Evolutionary conservation across 2,329 filamentous ascomycete genomes (phyloP).

Genomic region (Xylariaceae sp.): DNA sequence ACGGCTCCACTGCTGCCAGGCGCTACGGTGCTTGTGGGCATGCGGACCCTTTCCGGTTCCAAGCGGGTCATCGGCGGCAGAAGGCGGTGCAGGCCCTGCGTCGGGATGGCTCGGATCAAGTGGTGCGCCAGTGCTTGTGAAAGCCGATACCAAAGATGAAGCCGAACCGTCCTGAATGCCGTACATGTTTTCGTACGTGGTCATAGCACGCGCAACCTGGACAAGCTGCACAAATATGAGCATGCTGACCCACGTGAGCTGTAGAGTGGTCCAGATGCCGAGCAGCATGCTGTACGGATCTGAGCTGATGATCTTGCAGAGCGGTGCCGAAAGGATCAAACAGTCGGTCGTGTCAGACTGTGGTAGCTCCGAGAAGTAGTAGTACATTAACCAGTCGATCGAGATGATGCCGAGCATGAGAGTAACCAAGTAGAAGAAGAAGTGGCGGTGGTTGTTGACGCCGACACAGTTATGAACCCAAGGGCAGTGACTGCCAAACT

Average conservation of each 20-base stretch:
- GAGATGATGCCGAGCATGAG: slow-evolving; percentile 67
- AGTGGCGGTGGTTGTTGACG: slow-evolving; percentile 92
- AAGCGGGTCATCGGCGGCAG: slow-evolving; percentile 32
- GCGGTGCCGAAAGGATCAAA: slow-evolving; percentile 62
- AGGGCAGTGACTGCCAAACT: slow-evolving; percentile 68
- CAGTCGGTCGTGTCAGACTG: slow-evolving; percentile 51
- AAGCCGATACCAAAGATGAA: slow-evolving; percentile 54
- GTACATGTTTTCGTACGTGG: slow-evolving; percentile 95
- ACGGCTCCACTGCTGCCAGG: slow-evolving; percentile 71
- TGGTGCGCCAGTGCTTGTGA: slow-evolving; percentile 70
- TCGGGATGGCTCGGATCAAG: slow-evolving; percentile 60
- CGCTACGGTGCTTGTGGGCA: slow-evolving; percentile 51
- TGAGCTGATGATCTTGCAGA: slow-evolving; percentile 71
- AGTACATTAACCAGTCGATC: slow-evolving; percentile 64
- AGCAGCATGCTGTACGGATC: slow-evolving; percentile 81
- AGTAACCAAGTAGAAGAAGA: slow-evolving; percentile 79
- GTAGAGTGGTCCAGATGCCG: slow-evolving; percentile 70
- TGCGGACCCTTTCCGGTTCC: slow-evolving; percentile 33
- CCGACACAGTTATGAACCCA: slow-evolving; percentile 98
- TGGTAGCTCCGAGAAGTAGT: slow-evolving; percentile 58
- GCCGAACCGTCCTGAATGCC: slow-evolving; percentile 58
- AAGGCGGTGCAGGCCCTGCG: slow-evolving; percentile 40
- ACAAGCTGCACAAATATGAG: slow-evolving; percentile 88
- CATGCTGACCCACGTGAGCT: slow-evolving; percentile 96
- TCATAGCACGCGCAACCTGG: slow-evolving; percentile 86